These are phyloP conservation scores for Coelastrella sp. DNA, from an alignment of 139 green algal species.

Conservation along the genomic window DNA sequence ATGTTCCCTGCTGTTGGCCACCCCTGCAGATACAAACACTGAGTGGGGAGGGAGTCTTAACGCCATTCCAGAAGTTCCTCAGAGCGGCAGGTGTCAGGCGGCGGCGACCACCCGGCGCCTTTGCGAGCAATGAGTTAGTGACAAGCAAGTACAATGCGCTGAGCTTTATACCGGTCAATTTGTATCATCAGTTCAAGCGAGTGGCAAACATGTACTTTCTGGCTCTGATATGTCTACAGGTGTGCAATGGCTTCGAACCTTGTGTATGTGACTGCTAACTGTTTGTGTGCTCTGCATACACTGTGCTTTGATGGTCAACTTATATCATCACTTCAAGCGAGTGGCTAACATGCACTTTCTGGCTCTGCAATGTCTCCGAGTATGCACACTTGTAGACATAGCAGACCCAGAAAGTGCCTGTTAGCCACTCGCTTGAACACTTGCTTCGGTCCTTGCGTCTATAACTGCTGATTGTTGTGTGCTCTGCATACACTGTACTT, in stretches of 20 bases:
- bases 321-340: no score
- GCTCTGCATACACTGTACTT: not conserved
- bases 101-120: constrained; percentile 1
- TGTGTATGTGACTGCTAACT: not conserved
- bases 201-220: constrained; percentile 82
- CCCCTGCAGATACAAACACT: constrained; percentile 27
- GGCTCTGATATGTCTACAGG: constrained; percentile 65
- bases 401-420: no score
- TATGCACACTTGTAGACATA: no score
- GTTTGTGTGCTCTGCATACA: not conserved
- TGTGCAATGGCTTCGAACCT: not conserved
- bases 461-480: not conserved
- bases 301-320: not conserved
- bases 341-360: no score
- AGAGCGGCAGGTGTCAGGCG: constrained; percentile 8
- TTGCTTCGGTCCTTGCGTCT: no score
- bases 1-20: not conserved
- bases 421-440: no score
- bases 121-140: constrained; percentile 61
- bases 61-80: constrained; percentile 16
- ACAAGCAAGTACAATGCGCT: constrained; percentile 77
- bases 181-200: constrained; percentile 79
- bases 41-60: constrained; percentile 43
- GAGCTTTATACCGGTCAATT: constrained; percentile 78
- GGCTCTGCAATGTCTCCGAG: no score